Evolutionary conservation across 2,329 filamentous ascomycete genomes (phyloP), one percentile per base, ranked within the genome.

Genomic region (Neofusicoccum kwambonambiense): DNA sequence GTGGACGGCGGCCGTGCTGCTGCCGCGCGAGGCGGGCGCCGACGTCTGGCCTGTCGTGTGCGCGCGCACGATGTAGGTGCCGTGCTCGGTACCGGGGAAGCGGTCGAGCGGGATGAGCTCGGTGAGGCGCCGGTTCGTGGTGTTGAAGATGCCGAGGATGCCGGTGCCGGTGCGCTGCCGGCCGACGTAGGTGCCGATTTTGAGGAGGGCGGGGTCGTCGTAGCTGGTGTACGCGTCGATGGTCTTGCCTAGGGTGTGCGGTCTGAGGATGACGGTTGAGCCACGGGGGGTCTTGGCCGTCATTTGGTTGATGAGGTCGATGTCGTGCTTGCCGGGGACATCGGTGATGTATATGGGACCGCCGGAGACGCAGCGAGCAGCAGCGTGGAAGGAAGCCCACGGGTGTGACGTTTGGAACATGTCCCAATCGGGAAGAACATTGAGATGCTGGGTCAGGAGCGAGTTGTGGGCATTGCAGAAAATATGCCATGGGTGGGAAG

Each of bases 281-380:
- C 89, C 91, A 27, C 86, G 81, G 0, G 87, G 82, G 0, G 91
- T 95, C 11, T 83, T 80, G 0, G 90, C 93, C 0, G 90, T 93
- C 84, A 98, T 93, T 74, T 96, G 89, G 34, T 83, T 78, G 66
- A 99, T 90, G 15, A 99, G 77, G 5, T 83, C 78, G 35, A 93
- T 72, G 71, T 97, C 85, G 75, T 98, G 92, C 66, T 91, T 80
- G 0, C 92, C 93, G 0, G 94, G 94, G 0, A 88, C 85, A 76
- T 99, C 95, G 0, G 94, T 98, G 74, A 99, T 93, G 71, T 96
- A 97, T 45, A 99, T 90, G 0, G 94, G 95, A 0, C 95, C 95
- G 8, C 95, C 95, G 54, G 90, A 93, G 9, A 99, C 83, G 75
- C 92, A 96, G 52, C 95, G 86, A 1, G 93, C 93, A 1, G 95